These are phyloP conservation scores for Boletus semigastroideus DNA, from an alignment of 1,284 basidiomycete species.

Conservation along the genomic window DNA sequence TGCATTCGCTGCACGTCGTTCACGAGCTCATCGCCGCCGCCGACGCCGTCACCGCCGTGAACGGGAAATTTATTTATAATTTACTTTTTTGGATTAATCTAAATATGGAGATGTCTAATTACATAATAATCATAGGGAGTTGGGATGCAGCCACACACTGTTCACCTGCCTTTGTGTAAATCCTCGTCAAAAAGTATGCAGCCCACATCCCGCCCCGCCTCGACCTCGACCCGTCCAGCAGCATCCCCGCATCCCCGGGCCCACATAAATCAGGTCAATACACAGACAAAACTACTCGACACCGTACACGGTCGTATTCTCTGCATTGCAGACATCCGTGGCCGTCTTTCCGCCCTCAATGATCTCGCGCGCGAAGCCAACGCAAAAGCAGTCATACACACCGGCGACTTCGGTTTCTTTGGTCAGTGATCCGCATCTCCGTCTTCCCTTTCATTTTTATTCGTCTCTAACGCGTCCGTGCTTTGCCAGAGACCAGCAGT, in stretches of 20 bases:
- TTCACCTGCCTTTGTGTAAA: constrained; percentile 18
- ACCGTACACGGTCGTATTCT: constrained; percentile 84
- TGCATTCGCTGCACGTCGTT: constrained; percentile 16
- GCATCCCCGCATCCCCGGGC: constrained; percentile 55
- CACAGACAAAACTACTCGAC: constrained; percentile 76
- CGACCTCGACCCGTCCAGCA: constrained; percentile 55
- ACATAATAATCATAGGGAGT: constrained; percentile 20
- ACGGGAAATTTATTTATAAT: constrained; percentile 4
- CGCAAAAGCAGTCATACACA: constrained; percentile 95
- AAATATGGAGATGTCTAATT: constrained; percentile 26
- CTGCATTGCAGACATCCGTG: constrained; percentile 95
- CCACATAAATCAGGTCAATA: constrained; percentile 56
- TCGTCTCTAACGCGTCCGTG: constrained; percentile 19
- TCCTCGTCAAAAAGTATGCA: constrained; percentile 36
- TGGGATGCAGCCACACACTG: constrained; percentile 1
- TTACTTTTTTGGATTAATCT: constrained; percentile 15
- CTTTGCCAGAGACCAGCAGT: constrained; percentile 65
- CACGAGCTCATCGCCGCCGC: constrained; percentile 31
- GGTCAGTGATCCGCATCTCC: constrained; percentile 45
- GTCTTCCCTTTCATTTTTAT: neutral
- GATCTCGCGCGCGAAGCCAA: constrained; percentile 86
- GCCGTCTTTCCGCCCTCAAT: constrained; percentile 85
- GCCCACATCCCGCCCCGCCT: constrained; percentile 52
- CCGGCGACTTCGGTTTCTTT: constrained; percentile 99
- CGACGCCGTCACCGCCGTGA: constrained; percentile 15